These are phyloP conservation scores for Lactarius pseudohatsudake DNA, from an alignment of 768 basidiomycete species.

Conservation along the genomic window DNA sequence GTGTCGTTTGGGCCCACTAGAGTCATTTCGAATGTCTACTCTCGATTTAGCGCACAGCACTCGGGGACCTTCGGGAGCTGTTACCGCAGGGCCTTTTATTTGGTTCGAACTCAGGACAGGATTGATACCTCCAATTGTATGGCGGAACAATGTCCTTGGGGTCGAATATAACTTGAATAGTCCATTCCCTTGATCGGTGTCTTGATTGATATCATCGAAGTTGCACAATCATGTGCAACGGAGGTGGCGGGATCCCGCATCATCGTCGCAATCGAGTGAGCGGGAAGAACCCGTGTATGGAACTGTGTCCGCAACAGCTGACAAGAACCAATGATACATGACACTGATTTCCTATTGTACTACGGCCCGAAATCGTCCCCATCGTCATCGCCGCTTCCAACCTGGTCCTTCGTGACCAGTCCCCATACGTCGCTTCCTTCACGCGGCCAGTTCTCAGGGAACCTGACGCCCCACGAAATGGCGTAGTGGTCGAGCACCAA, in stretches of 20 bases:
- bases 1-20: not conserved
- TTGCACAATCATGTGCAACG: not conserved
- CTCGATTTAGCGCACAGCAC: not conserved
- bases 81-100: not conserved
- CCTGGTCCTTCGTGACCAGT: slow-evolving; percentile 8
- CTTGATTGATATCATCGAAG: not conserved
- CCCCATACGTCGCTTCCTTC: slow-evolving; percentile 11
- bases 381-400: slow-evolving; percentile 1
- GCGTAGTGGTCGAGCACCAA: slow-evolving; percentile 89
- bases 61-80: not conserved
- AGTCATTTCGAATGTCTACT: not conserved
- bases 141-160: not conserved
- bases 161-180: not conserved
- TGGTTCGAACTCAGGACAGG: not conserved
- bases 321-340: not conserved
- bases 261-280: not conserved
- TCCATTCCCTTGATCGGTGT: not conserved
- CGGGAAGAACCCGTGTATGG: not conserved
- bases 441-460: slow-evolving; percentile 19
- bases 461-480: slow-evolving; percentile 67
- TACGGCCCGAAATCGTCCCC: not conserved
- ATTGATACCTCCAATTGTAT: not conserved
- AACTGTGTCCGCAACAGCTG: not conserved
- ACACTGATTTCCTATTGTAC: not conserved
- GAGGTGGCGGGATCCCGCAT: not conserved